These are phyloP conservation scores for Colletotrichum sp. DNA, from an alignment of 2,329 filamentous ascomycete genomes.

Conservation along the genomic window DNA sequence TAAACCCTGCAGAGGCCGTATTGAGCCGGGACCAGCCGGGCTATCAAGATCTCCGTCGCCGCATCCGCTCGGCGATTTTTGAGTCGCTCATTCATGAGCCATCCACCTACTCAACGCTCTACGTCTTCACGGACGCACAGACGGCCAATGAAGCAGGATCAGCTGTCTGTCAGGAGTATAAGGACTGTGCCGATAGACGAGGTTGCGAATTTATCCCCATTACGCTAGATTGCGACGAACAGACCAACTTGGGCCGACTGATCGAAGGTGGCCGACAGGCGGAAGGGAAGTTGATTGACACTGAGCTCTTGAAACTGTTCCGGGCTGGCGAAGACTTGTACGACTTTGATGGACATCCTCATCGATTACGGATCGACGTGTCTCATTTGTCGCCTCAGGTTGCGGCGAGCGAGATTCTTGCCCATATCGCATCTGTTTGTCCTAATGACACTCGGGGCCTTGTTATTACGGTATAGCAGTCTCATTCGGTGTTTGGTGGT, in stretches of 20 bases:
- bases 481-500: neutral
- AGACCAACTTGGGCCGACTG: neutral
- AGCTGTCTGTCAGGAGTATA: neutral
- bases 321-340: neutral
- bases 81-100: neutral
- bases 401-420: neutral
- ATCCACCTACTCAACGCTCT: neutral
- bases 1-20: slow-evolving; percentile 20
- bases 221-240: neutral
- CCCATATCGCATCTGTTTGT: neutral
- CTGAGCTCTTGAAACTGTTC: neutral
- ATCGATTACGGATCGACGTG: neutral
- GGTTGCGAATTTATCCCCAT: neutral
- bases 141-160: neutral
- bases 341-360: neutral
- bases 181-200: neutral
- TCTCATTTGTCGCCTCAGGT: neutral
- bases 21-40: neutral
- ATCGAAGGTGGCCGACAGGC: neutral
- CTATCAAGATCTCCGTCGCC: neutral
- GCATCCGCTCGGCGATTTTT: neutral
- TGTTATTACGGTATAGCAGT: neutral
- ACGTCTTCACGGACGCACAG: neutral
- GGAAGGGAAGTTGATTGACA: neutral
- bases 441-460: neutral